Evolutionary conservation across 208 protist species (phyloP), one percentile per base, ranked within the genome.

Genomic region (Trypanosoma lewisi): DNA sequence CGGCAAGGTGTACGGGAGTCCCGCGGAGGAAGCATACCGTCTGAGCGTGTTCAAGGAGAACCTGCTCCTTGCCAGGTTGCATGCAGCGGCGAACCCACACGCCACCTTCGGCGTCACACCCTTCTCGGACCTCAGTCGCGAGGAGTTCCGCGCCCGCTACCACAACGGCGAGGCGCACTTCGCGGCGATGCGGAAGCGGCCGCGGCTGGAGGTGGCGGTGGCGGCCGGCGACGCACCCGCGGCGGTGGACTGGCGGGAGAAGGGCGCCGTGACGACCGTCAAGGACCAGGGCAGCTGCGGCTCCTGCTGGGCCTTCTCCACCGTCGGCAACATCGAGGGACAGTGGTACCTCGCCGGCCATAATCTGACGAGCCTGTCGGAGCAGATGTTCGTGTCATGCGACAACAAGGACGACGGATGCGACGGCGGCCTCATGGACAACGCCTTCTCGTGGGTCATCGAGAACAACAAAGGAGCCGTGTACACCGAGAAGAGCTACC

Each of bases 241-340:
- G n/a, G 48, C 45, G 25, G 48, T 64, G 52, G 91, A 98, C 78
- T 97, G 93, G 95, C 80, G 87, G 27, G 16, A 55, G 28, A 79
- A 91, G 58, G 89, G 89, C 41, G 89, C 83, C 16, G 92, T 98
- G 55, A 94, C 91, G 4, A 70, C 63, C 11, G 95, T 98, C 34
- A 98, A 98, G 82, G 83, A 98, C 73, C 96, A 98, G 80, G 91
- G 89, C 33, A 50, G 51, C 31, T 99, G 96, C 74, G 97, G 97
- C 57, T 95, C 85, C 4, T 98, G 97, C 84, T 99, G 97, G 97
- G 66, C 96, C 30, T 98, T 99, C 82, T 93, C 86, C 7, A 48
- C 85, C 16, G 71, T 81, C 19, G 85, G 82, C 39, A 85, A 77
- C 70, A 87, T 91, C 28, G 85, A 91, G 68, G 62, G 74, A 9